Evolutionary conservation across 495 filamentous ascomycete genomes (phyloP), one percentile per base, ranked within the genome.

Genomic region (Paragyromitra xinjiangensis): DNA sequence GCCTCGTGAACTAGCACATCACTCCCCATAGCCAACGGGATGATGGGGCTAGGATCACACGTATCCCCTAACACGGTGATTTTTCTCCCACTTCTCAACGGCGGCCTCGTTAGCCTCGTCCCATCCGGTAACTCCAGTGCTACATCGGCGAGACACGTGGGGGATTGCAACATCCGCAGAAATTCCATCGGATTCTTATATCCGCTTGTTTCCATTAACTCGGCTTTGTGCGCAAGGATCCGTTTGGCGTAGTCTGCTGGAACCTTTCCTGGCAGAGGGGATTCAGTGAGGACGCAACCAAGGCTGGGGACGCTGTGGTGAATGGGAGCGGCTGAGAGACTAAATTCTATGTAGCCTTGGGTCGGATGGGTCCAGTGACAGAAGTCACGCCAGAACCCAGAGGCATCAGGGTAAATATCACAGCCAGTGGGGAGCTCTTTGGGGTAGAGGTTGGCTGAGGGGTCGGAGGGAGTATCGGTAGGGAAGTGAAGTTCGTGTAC

Each of bases 1-100:
- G 79, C 78, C 51, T 81, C 79, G 8, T 81, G 79, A 11, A 81
- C 66, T 6, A 81, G 64, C 16, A 81, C 79, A 42, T 75, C 77
- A 6, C 71, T 71, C 44, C 63, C 61, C 7, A 42, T 16, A 5
- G 79, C 79, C 19, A 81, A 29, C 19, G 78, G 65, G 5, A 70
- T 64, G 39, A 81, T 77, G 34, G 56, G 61, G n/a, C 50, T 34
- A n/a, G 79, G 79, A 65, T 81, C 79, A 40, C 39, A 69, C 12
- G 79, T 81, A 53, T 81, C 79, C 1, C 79, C 79, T 19, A 81
- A 48, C 19, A 81, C 64, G 22, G 73, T 77, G 34, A 77, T 78
- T 58, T 65, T 81, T 11, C 79, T 66, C 56, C 79, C 79, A 6
- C 39, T n/a, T 9, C 48, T 64, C 45, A 50, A 3, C 34, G 64